These are phyloP conservation scores for Begonia loranthoides DNA, from an alignment of 306 rosid genomes.

Conservation along the genomic window DNA sequence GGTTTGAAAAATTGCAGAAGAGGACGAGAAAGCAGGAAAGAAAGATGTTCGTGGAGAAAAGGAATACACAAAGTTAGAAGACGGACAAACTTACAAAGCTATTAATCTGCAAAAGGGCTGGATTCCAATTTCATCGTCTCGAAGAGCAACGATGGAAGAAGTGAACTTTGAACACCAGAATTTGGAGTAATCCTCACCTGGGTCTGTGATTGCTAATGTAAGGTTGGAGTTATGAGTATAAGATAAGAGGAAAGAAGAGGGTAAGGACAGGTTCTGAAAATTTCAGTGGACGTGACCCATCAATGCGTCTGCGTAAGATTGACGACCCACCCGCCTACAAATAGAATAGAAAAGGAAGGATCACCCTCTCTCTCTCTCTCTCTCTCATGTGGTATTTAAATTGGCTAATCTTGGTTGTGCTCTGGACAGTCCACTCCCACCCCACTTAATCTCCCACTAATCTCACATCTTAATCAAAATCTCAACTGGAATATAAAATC, in stretches of 20 bases:
- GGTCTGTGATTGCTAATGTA: no score
- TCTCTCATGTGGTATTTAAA: slow-evolving; percentile 1
- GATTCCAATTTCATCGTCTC: neutral
- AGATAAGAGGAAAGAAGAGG: no score
- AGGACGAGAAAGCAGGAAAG: slow-evolving; percentile 16
- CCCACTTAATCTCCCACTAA: neutral
- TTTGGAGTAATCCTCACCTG: no score
- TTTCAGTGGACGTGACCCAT: slow-evolving; percentile 18
- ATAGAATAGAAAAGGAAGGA: slow-evolving; percentile 12
- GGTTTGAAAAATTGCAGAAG: slow-evolving; percentile 13
- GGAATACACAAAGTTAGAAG: neutral
- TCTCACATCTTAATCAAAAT: neutral
- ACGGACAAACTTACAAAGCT: neutral
- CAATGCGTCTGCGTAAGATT: slow-evolving; percentile 28
- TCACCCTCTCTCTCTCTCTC: neutral
- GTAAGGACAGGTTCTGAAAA: neutral
- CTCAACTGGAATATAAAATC: no score
- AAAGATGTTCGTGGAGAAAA: neutral
- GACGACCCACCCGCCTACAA: slow-evolving; percentile 42
- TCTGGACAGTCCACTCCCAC: no score
- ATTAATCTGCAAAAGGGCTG: neutral
- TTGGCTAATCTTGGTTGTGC: slow-evolving; percentile 1
- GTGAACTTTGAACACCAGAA: no score
- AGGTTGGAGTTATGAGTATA: no score
- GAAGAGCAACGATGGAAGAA: neutral